Percentiles rank a stretch among this genome's conserved stretches.
Conservation (phyloP, 768 basidiomycete genomes). For the Lactarius pseudohatsudake region DNA sequence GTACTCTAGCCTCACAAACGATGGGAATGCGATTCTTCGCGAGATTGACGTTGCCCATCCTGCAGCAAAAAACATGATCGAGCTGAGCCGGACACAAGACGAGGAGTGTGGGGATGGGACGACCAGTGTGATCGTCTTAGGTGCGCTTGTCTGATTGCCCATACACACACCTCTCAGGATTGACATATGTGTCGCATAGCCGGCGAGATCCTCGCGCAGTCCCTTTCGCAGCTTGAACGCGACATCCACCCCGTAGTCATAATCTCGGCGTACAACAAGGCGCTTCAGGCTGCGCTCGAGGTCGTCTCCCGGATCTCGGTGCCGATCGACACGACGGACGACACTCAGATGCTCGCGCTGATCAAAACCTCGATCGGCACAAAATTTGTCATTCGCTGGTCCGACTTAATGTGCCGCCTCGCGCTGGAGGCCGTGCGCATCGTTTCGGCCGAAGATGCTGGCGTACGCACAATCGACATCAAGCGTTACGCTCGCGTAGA, state of each 20-base stretch:
- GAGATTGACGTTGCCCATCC: constrained; percentile 99
- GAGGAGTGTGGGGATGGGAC: constrained; percentile 99
- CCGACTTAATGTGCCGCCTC: constrained; percentile 94
- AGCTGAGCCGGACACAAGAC: constrained; percentile 95
- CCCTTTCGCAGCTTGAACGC: constrained; percentile 88
- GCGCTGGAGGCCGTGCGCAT: constrained; percentile 91
- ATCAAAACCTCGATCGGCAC: constrained; percentile 99
- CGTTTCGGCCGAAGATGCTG: constrained; percentile 74
- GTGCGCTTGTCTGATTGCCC: constrained; percentile 43
- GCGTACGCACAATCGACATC: constrained; percentile 90
- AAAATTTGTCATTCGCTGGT: constrained; percentile 96
- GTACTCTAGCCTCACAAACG: constrained; percentile 79
- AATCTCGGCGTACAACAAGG: constrained; percentile 97
- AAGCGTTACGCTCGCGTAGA: constrained; percentile 98
- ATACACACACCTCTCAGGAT: background rate
- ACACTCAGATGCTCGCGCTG: constrained; percentile 89
- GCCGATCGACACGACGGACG: constrained; percentile 83
- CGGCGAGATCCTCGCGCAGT: constrained; percentile 96
- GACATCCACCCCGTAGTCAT: constrained; percentile 99
- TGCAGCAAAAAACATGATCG: constrained; percentile 99
- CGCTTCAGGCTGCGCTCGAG: constrained; percentile 86
- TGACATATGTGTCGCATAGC: constrained; percentile 46
- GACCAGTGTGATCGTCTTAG: constrained; percentile 96
- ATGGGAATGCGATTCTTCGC: constrained; percentile 97
- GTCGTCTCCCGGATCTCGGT: constrained; percentile 86